These are phyloP conservation scores for Coemansia sp. DNA, from an alignment of 192 early-diverging fungal species.

Conservation along the genomic window DNA sequence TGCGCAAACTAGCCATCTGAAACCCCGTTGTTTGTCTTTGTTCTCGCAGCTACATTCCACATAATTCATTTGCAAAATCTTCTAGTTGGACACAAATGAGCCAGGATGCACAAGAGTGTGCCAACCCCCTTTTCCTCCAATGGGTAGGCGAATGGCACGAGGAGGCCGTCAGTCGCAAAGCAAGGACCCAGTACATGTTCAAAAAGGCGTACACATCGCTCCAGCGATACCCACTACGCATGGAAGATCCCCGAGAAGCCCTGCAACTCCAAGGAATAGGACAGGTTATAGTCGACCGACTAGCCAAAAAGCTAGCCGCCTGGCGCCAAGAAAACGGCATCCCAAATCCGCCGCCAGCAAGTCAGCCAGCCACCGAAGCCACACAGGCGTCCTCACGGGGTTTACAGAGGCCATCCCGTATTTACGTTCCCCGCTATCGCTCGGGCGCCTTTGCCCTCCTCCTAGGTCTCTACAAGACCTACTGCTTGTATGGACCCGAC, in stretches of 20 bases:
- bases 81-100: background rate
- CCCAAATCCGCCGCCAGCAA: background rate
- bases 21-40: background rate
- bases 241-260: constrained; percentile 62
- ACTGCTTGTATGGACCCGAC: constrained; percentile 33
- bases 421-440: constrained; percentile 75
- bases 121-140: constrained; percentile 64
- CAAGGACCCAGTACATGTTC: constrained; percentile 56
- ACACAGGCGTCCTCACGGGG: background rate
- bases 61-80: background rate
- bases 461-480: constrained; percentile 58
- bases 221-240: constrained; percentile 56
- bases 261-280: constrained; percentile 66
- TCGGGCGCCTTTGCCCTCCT: constrained; percentile 82
- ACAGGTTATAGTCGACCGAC: constrained; percentile 47
- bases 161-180: constrained; percentile 46
- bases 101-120: constrained; percentile 45
- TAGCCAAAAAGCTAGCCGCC: constrained; percentile 56
- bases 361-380: background rate
- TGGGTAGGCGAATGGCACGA: constrained; percentile 75
- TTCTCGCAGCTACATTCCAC: background rate
- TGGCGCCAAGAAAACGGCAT: constrained; percentile 59
- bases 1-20: background rate
- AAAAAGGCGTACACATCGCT: constrained; percentile 68
- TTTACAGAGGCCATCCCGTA: background rate